Evolutionary conservation across 1,284 basidiomycete species (phyloP).

Genomic region (Phellinidium pouzarii): DNA sequence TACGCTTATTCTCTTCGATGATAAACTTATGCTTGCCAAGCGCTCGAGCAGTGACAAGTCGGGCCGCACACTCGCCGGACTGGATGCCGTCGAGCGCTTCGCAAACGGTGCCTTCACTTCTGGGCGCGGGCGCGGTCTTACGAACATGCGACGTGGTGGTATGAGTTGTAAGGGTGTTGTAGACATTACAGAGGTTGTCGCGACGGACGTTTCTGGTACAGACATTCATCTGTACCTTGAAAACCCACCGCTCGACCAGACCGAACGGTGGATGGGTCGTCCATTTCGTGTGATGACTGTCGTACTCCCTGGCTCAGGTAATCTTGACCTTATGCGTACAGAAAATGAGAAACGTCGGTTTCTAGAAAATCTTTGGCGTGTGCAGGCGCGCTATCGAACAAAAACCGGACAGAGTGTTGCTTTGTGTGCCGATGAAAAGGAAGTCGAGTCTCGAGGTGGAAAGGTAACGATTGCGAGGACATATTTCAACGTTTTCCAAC

Average conservation of each 20-base stretch:
- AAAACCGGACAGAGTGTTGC: constrained; percentile 62
- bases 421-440: constrained; percentile 60
- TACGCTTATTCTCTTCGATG: constrained; percentile 91
- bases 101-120: constrained; percentile 44
- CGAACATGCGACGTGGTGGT: constrained; percentile 69
- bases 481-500: constrained; percentile 81
- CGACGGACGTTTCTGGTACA: constrained; percentile 77
- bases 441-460: constrained; percentile 60
- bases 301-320: constrained; percentile 61
- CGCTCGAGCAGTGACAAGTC: constrained; percentile 70
- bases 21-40: constrained; percentile 90
- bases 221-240: constrained; percentile 85
- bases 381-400: constrained; percentile 73
- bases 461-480: constrained; percentile 63
- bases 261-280: constrained; percentile 77
- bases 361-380: constrained; percentile 78
- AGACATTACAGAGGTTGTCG: constrained; percentile 79
- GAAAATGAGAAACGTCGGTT: constrained; percentile 74
- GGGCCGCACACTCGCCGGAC: constrained; percentile 70
- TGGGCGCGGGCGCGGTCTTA: constrained; percentile 30
- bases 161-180: constrained; percentile 85
- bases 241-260: constrained; percentile 71
- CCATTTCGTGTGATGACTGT: constrained; percentile 72
- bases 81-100: constrained; percentile 80
- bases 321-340: constrained; percentile 56